Evolutionary conservation across 495 filamentous ascomycete genomes (phyloP).

Genomic region (Aspergillus leporis): DNA sequence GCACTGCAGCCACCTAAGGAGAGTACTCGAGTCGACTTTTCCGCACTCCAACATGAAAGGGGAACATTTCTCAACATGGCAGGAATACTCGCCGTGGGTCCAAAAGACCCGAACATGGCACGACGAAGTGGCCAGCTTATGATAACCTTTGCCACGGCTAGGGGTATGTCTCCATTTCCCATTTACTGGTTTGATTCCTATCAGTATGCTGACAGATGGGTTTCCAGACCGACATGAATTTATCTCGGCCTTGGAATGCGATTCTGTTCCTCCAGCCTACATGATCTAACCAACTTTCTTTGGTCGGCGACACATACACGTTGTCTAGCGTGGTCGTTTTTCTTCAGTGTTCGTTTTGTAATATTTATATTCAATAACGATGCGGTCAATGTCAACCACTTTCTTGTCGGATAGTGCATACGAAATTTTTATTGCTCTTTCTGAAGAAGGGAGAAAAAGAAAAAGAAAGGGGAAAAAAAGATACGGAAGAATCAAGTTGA

Average conservation of each 20-base stretch:
- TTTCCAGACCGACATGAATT: conserved; percentile 31
- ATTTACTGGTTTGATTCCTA: neutral
- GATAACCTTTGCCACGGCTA: conserved; percentile 28
- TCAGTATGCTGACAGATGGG: neutral
- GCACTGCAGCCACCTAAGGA: conserved; percentile 20
- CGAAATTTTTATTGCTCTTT: no score
- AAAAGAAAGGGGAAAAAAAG: conserved; percentile 9
- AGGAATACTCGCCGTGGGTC: conserved; percentile 29
- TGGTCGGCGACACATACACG: no score
- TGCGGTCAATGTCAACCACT: no score
- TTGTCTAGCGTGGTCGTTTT: no score
- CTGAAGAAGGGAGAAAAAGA: no score
- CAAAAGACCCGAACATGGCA: conserved; percentile 25
- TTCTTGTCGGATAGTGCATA: no score
- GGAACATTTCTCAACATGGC: conserved; percentile 39
- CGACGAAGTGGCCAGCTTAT: conserved; percentile 31
- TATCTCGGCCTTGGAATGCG: conserved; percentile 17
- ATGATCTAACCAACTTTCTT: neutral
- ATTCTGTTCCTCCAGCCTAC: neutral
- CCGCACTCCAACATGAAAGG: conserved; percentile 22
- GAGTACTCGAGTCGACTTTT: conserved; percentile 29
- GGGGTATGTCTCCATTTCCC: conserved; percentile 24
- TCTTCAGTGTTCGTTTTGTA: no score
- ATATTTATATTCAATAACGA: no score
- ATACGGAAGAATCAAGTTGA: neutral